These are phyloP conservation scores for Aspergillus latus DNA, from an alignment of 2,329 filamentous ascomycete genomes.

Conservation along the genomic window DNA sequence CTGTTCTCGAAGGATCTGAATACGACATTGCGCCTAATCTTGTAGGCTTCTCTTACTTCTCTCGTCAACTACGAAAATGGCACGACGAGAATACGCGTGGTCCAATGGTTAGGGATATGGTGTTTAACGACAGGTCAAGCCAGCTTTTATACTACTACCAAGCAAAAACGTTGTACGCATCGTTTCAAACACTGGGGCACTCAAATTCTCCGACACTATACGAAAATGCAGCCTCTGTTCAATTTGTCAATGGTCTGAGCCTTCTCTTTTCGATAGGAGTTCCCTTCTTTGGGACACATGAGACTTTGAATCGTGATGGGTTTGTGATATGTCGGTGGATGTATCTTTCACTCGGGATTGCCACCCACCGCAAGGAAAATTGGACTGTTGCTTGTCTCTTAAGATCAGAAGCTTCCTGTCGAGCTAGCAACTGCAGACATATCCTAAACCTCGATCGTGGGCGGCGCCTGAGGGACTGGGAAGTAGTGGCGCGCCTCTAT, in stretches of 20 bases:
- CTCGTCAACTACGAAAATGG: slow-evolving; percentile 1
- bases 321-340: slow-evolving; percentile 36
- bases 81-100: slow-evolving; percentile 13
- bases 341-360: slow-evolving; percentile 43
- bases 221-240: slow-evolving; percentile 27
- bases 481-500: slow-evolving; percentile 37
- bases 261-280: slow-evolving; percentile 40
- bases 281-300: slow-evolving; percentile 42
- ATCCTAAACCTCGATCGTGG: slow-evolving; percentile 41
- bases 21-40: slow-evolving; percentile 12
- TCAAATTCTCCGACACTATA: slow-evolving; percentile 20
- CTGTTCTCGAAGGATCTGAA: slow-evolving; percentile 8
- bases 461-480: slow-evolving; percentile 39
- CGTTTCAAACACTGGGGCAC: slow-evolving; percentile 31
- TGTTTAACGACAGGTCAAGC: slow-evolving; percentile 37
- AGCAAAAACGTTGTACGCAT: slow-evolving; percentile 35
- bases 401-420: slow-evolving; percentile 34
- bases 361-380: slow-evolving; percentile 34
- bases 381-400: slow-evolving; percentile 41
- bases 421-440: slow-evolving; percentile 33
- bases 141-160: slow-evolving; percentile 40
- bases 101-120: slow-evolving; percentile 29
- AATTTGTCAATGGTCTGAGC: slow-evolving; percentile 25
- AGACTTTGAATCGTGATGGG: slow-evolving; percentile 16
- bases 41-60: slow-evolving; percentile 8